Evolutionary conservation across 2,329 filamentous ascomycete species (phyloP).

Genomic region (Blastomyces parvus): DNA sequence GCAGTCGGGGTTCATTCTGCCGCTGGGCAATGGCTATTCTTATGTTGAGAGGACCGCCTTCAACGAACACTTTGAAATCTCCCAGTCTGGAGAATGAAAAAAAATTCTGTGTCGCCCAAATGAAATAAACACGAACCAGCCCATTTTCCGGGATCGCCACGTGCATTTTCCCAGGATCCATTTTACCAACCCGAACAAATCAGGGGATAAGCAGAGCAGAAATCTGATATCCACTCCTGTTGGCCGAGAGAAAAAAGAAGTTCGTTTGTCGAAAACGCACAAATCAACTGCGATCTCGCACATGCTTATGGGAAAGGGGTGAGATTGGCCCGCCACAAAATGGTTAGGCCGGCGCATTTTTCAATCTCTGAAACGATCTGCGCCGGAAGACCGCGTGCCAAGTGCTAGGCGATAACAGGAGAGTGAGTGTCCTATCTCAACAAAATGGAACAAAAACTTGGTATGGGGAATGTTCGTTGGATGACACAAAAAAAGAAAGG

Average conservation of each 20-base stretch:
- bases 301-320: background rate
- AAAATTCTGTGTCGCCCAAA: background rate
- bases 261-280: background rate
- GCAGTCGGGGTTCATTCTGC: background rate
- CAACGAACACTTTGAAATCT: background rate
- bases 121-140: background rate
- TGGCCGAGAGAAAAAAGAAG: background rate
- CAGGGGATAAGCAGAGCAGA: background rate
- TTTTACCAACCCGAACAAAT: background rate
- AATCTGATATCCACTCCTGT: background rate
- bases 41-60: background rate
- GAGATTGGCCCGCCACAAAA: slow-evolving; percentile 2
- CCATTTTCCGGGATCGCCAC: background rate
- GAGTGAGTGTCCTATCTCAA: background rate
- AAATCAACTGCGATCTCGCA: background rate
- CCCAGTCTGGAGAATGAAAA: background rate
- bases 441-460: background rate
- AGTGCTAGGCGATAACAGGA: slow-evolving; percentile 1
- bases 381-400: background rate
- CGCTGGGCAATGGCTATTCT: background rate
- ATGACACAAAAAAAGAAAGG: background rate
- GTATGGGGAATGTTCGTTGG: background rate
- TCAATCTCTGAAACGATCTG: slow-evolving; percentile 1
- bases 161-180: background rate
- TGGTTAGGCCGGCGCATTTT: background rate